A percentile compares a stretch with the other conserved stretches of the same genome.
Conservation (phyloP, 164 flowering plant species). For the Platanus orientalis region DNA sequence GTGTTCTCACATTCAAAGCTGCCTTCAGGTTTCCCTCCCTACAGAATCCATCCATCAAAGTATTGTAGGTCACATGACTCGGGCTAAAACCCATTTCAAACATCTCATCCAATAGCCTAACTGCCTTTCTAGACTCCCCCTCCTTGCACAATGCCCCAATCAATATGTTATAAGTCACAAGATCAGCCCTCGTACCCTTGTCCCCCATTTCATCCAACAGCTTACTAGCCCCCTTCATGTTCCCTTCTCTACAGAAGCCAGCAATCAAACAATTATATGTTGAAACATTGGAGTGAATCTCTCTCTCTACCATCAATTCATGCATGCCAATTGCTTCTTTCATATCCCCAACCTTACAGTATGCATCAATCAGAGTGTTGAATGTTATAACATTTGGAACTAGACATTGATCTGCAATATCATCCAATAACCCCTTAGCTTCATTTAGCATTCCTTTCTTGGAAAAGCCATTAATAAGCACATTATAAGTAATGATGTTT, state of each 20-base stretch:
- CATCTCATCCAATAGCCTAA: constrained; percentile 43
- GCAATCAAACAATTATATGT: constrained; percentile 55
- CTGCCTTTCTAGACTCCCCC: constrained; percentile 42
- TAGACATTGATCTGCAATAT: constrained; percentile 27
- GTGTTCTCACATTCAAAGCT: constrained; percentile 44
- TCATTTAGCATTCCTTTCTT: constrained; percentile 43
- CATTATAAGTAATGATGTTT: constrained; percentile 45
- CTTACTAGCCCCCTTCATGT: constrained; percentile 26
- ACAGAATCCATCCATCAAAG: constrained; percentile 55
- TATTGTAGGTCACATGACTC: constrained; percentile 51
- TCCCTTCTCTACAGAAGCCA: constrained; percentile 37
- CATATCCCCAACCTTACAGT: constrained; percentile 41
- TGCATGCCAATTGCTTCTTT: constrained; percentile 39
- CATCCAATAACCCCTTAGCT: constrained; percentile 41
- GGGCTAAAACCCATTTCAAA: constrained; percentile 41
- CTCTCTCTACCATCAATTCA: constrained; percentile 31
- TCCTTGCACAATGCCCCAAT: constrained; percentile 35
- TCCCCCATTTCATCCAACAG: constrained; percentile 36
- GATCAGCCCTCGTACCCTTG: constrained; percentile 34
- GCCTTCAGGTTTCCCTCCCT: constrained; percentile 47
- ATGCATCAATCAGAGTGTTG: constrained; percentile 53
- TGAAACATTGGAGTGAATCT: constrained; percentile 33
- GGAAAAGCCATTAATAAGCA: constrained; percentile 43
- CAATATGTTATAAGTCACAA: constrained; percentile 47
- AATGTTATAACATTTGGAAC: constrained; percentile 34